Evolutionary conservation across 2,329 filamentous ascomycete genomes (phyloP), one percentile per base, ranked within the genome.

Genomic region (Exophiala sp.): DNA sequence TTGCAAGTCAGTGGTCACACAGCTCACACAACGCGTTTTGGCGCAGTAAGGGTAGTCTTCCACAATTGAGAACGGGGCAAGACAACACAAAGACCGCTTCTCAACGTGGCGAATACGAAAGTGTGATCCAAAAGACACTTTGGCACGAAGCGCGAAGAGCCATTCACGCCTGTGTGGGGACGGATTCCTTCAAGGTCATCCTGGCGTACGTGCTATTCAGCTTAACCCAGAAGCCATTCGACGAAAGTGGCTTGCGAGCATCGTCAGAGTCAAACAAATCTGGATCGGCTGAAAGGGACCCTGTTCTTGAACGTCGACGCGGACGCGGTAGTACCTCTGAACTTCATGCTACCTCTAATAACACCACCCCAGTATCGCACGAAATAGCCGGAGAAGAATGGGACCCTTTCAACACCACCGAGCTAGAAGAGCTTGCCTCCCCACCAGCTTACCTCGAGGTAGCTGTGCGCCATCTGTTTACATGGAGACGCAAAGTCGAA

Each of bases 141-240:
- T 76, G 74, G 74, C 69, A 75, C 50, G 65, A 75, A 59, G 73
- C 74, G 32, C 66, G 67, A 1, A 64, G 65, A 3, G 71, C 71
- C 9, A 59, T 76, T 35, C 66, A 72, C 38, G 62, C 67, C 14
- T 69, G 68, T 1, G 62, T 66, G 8, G 69, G 67, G 2, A 71
- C 74, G n/a, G 69, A 72, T n/a, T 76, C 74, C 1, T 75, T 75
- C 55, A 68, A 73, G 2, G 66, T 76, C 9, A 70, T 72, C 2
- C 71, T 76, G 29, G 74, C 74, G 21, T 71, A 75, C 40, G 72
- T 76, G 18, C 70, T 76, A 5, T 75, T 76, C 54, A 72, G 73
- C n/a, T 60, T 76, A 43, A 74, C 72, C 0, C 73, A 76, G 57
- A 67, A 68, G 48, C 73, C 73, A 5, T 54, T 69, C 9, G 64